Conservation (phyloP, 495 filamentous ascomycete species). For the Halenospora varia region DNA sequence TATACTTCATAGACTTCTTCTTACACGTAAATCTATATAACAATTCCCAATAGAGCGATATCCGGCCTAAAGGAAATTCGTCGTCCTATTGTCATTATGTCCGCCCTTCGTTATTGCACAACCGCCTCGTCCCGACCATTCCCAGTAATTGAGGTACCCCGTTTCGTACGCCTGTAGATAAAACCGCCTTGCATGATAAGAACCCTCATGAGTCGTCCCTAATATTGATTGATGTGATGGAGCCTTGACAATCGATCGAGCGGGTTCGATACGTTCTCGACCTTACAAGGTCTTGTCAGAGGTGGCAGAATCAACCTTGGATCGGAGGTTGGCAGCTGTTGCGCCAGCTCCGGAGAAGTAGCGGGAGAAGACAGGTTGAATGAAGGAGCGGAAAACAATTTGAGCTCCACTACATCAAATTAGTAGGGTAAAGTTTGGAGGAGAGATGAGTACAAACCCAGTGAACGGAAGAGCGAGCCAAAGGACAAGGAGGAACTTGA, state of each 20-base stretch:
- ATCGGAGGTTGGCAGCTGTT: constrained; percentile 84
- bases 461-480: constrained; percentile 97
- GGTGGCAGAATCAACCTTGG: constrained; percentile 77
- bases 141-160: not conserved
- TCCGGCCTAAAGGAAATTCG: constrained; percentile 16
- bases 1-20: not conserved
- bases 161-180: not conserved
- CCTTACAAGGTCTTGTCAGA: constrained; percentile 48
- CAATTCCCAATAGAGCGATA: constrained; percentile 8
- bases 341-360: constrained; percentile 74
- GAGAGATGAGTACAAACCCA: constrained; percentile 54
- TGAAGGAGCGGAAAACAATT: constrained; percentile 91
- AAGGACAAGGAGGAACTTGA: constrained; percentile 95
- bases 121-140: not conserved
- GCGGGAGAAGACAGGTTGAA: constrained; percentile 84
- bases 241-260: constrained; percentile 4
- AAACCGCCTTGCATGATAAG: constrained; percentile 1
- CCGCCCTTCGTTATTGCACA: constrained; percentile 4
- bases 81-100: constrained; percentile 20
- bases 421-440: constrained; percentile 24
- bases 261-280: not conserved
- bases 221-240: constrained; percentile 9
- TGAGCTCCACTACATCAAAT: constrained; percentile 74
- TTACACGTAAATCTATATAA: constrained; percentile 14
- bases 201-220: not conserved